Percentiles rank a stretch among this genome's conserved stretches.
These are phyloP conservation scores for Camellia granthamiana DNA, from an alignment of 148 eudicot genomes.

Conservation along the genomic window DNA sequence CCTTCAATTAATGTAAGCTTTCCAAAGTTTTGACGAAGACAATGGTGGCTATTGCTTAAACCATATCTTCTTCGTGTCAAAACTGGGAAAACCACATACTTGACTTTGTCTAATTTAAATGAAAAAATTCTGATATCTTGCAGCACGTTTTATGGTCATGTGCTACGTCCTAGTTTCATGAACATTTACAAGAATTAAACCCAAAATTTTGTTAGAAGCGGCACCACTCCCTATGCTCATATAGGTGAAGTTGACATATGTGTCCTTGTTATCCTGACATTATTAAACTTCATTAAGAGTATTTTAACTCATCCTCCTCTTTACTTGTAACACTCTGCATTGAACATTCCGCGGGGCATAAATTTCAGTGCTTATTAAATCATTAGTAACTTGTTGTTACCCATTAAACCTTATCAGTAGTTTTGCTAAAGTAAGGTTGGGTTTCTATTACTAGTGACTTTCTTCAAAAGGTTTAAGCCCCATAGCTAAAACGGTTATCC, in stretches of 20 bases:
- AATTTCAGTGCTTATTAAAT: too few species aligned
- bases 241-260: neutral
- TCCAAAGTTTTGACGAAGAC: too few species aligned
- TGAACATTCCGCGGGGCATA: too few species aligned
- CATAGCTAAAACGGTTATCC: neutral
- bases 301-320: too few species aligned
- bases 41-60: too few species aligned
- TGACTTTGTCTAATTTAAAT: too few species aligned
- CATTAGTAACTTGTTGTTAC: neutral
- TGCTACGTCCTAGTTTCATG: neutral
- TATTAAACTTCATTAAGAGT: neutral
- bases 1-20: too few species aligned
- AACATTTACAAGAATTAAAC: neutral
- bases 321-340: too few species aligned
- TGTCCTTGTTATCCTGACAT: neutral
- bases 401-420: neutral
- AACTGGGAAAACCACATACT: too few species aligned
- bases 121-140: too few species aligned
- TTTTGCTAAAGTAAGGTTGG: neutral
- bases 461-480: neutral
- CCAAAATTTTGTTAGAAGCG: neutral
- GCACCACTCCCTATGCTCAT: neutral
- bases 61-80: too few species aligned
- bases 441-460: neutral
- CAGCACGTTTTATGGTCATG: neutral